Evolutionary conservation across 805 yeast species (phyloP), one percentile per base, ranked within the genome.

Genomic region (Wickerhamomyces chambardii): DNA sequence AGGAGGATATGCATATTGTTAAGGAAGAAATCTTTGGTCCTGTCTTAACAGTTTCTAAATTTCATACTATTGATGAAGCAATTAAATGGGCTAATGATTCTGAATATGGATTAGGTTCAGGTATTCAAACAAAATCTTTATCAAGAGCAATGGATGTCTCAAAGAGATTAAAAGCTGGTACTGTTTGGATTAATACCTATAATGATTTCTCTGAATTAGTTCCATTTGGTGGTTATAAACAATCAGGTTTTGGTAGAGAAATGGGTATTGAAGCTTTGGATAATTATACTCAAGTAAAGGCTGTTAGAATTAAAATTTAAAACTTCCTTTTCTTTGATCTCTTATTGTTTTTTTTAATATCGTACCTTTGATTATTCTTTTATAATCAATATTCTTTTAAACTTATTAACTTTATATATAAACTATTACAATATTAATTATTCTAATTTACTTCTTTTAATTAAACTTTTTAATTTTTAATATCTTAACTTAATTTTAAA

Each of bases 231-330:
- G 90, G 90, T 54, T 79, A 63, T 66, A 78, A 78, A 54, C 79
- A 78, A 63, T 75, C 84, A 42, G 90, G 90, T 59, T 71, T 80
- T 57, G 92, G 92, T 58, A 78, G 85, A 68, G 92, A 82, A 67
- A 78, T 82, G 89, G 92, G 92, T 61, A 60, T 61, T 32, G 87
- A 81, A 55, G 86, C 82, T 35, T 70, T 79, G 45, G 85, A 78
- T 46, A 75, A 76, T 65, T 82, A 81, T 69, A 74, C 82, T 39
- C 86, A 80, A 60, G 68, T 68, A 44, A 82, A 81, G 64, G 84
- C 85, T 44, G 82, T 82, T 41, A 78, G 92, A 73, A 61, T 64
- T 41, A 72, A 61, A 44, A 24, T 24, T n/a, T 24, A 24, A 14
- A 21, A n/a, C n/a, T n/a, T n/a, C n/a, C n/a, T n/a, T n/a, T n/a